Percentiles rank a stretch among this genome's conserved stretches.
phyloP scores from a whole-genome alignment of 2,329 filamentous ascomycete species.

The Fusarium austroafricanum region DNA sequence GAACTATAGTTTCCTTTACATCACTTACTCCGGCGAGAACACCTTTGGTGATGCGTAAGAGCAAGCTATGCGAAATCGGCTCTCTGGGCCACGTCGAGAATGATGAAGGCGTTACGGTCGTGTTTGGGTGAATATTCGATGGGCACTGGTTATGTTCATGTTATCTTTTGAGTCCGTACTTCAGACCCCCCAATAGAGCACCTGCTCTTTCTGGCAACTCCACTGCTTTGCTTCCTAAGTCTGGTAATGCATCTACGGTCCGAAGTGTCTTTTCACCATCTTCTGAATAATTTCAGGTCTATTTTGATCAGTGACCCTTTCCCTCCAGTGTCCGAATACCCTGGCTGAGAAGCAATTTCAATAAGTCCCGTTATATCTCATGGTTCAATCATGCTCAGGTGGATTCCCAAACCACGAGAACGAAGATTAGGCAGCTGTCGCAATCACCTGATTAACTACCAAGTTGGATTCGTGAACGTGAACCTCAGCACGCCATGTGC shows the following conservation, averaged over 20 bases:
- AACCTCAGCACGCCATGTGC: slow-evolving; percentile 18
- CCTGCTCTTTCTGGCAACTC: slow-evolving; percentile 27
- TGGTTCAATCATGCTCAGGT: background rate
- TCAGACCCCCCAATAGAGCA: slow-evolving; percentile 40
- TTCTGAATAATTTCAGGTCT: slow-evolving; percentile 14
- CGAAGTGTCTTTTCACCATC: background rate
- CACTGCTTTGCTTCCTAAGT: slow-evolving; percentile 11
- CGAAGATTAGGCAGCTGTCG: slow-evolving; percentile 10
- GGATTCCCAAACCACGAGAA: background rate
- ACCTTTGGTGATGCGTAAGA: slow-evolving; percentile 76
- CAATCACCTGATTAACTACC: slow-evolving; percentile 24
- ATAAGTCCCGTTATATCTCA: background rate
- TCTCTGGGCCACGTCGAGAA: slow-evolving; percentile 41
- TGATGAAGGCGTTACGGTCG: slow-evolving; percentile 53
- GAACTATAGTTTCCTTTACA: slow-evolving; percentile 89
- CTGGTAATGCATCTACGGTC: background rate
- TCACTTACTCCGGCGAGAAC: slow-evolving; percentile 99
- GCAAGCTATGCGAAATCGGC: slow-evolving; percentile 32
- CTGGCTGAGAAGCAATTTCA: background rate
- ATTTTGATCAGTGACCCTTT: slow-evolving; percentile 5
- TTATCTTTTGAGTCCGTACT: slow-evolving; percentile 37
- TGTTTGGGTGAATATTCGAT: slow-evolving; percentile 47
- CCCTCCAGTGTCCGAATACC: background rate
- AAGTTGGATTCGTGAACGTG: background rate
- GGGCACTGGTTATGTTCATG: slow-evolving; percentile 44